A percentile compares a stretch with the other conserved stretches of the same genome.
Conservation (phyloP, 2,329 filamentous ascomycete genomes). For the Periglandula ipomoeae region DNA sequence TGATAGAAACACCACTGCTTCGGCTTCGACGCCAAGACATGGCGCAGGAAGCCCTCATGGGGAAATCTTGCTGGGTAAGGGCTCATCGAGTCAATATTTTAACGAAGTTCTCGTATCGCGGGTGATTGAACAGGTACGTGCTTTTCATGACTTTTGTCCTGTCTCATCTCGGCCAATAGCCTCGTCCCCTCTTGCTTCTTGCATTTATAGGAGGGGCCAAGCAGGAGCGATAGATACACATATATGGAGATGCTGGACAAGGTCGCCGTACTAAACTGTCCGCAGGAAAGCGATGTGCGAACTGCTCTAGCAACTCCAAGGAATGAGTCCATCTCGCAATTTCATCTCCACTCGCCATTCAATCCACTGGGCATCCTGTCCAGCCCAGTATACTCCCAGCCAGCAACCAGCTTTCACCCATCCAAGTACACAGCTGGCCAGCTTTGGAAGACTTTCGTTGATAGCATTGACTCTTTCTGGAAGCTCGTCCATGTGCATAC, state of each 20-base stretch:
- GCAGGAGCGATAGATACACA: too few species aligned
- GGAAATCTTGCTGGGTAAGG: constrained; percentile 22
- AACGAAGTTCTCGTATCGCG: constrained; percentile 27
- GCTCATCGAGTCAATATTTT: constrained; percentile 25
- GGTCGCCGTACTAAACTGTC: neutral
- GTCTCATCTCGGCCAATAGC: too few species aligned
- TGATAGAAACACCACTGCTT: neutral
- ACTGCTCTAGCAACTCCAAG: constrained; percentile 6
- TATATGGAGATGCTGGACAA: too few species aligned
- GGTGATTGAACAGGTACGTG: constrained; percentile 23
- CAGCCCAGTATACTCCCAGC: constrained; percentile 10
- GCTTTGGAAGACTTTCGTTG: constrained; percentile 21
- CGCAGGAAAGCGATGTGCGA: constrained; percentile 3
- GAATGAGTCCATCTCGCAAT: constrained; percentile 3
- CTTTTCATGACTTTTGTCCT: neutral
- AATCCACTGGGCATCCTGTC: constrained; percentile 26
- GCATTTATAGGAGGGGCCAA: too few species aligned
- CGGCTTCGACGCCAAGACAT: neutral
- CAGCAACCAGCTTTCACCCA: constrained; percentile 16
- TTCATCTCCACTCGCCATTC: constrained; percentile 15
- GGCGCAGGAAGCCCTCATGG: constrained; percentile 4
- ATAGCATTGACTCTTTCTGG: constrained; percentile 19
- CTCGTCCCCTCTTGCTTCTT: too few species aligned
- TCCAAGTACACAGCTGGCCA: constrained; percentile 17
- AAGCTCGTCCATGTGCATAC: constrained; percentile 22